Percentiles rank a stretch among this genome's conserved stretches.
These are phyloP conservation scores for Ostreobium quekettii DNA, from an alignment of 139 green algal genomes.

Conservation along the genomic window DNA sequence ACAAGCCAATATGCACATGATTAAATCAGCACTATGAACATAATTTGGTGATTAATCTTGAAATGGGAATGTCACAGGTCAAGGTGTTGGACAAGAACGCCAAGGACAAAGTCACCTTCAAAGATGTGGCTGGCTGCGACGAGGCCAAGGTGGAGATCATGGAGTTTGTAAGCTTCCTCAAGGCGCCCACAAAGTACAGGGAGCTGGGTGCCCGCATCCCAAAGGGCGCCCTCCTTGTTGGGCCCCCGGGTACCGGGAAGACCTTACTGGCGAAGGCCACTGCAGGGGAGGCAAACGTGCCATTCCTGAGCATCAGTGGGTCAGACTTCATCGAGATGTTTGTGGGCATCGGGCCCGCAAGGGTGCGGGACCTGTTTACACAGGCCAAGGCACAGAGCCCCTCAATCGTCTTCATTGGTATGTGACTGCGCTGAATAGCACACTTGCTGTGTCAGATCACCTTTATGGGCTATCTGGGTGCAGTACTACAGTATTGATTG, in stretches of 20 bases:
- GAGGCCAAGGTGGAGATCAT: slow-evolving; percentile 95
- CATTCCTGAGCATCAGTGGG: slow-evolving; percentile 77
- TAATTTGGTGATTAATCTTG: too few species aligned
- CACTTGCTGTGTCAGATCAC: too few species aligned
- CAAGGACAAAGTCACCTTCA: slow-evolving; percentile 76
- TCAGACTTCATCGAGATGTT: slow-evolving; percentile 79
- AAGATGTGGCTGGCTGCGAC: slow-evolving; percentile 92
- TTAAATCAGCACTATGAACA: too few species aligned
- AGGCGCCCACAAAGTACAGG: slow-evolving; percentile 69
- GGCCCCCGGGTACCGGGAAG: slow-evolving; percentile 87
- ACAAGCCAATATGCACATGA: too few species aligned
- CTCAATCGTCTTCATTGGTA: slow-evolving; percentile 93
- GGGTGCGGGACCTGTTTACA: slow-evolving; percentile 92
- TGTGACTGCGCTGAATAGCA: slow-evolving; percentile 25
- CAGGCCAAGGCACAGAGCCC: slow-evolving; percentile 66
- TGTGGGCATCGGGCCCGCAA: slow-evolving; percentile 80
- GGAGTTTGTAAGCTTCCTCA: slow-evolving; percentile 97
- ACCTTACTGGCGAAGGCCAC: slow-evolving; percentile 95
- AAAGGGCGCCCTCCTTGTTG: slow-evolving; percentile 81
- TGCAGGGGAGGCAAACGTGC: slow-evolving; percentile 88
- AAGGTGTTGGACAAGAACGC: slow-evolving; percentile 77
- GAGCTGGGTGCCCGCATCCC: slow-evolving; percentile 86
- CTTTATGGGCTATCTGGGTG: too few species aligned
- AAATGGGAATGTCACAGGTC: slow-evolving; percentile 32
- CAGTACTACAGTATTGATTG: too few species aligned